Conservation (phyloP, 345 rosid species). For the Excoecaria cochinchinensis region DNA sequence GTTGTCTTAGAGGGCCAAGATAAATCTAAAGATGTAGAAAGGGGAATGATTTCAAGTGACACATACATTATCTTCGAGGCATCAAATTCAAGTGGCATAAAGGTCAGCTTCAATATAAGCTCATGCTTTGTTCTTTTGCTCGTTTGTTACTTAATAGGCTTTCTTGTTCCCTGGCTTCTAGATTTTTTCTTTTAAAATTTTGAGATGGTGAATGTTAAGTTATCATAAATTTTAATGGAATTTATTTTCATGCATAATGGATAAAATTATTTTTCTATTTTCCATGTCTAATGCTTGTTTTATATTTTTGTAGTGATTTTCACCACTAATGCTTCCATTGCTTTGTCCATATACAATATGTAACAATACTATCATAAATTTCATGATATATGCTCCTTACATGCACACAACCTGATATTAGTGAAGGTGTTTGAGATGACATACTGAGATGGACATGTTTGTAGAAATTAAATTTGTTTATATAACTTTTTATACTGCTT, state of each 20-base stretch:
- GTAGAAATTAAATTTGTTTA: slow-evolving; percentile 2
- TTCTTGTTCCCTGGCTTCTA: not conserved
- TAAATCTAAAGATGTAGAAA: slow-evolving; percentile 59
- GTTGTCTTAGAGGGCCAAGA: slow-evolving; percentile 69
- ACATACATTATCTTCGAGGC: slow-evolving; percentile 91
- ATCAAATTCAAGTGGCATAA: slow-evolving; percentile 80
- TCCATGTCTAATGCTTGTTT: not conserved
- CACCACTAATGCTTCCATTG: not conserved
- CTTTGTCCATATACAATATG: not conserved
- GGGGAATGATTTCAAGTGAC: slow-evolving; percentile 77
- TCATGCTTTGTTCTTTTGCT: not conserved
- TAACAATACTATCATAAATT: not conserved
- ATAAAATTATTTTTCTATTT: not conserved
- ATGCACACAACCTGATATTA: not conserved
- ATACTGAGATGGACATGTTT: not conserved
- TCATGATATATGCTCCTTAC: not conserved
- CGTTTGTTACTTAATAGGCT: not conserved
- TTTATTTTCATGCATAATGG: not conserved
- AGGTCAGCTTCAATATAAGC: slow-evolving; percentile 43
- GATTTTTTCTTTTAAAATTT: not conserved
- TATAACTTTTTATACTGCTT: not conserved
- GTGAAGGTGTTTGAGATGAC: too few species aligned
- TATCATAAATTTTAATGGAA: not conserved
- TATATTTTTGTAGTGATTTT: not conserved
- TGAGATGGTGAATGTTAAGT: not conserved